phyloP scores from a whole-genome alignment of 2,329 filamentous ascomycete species.

The Blastomyces emzantsi region DNA sequence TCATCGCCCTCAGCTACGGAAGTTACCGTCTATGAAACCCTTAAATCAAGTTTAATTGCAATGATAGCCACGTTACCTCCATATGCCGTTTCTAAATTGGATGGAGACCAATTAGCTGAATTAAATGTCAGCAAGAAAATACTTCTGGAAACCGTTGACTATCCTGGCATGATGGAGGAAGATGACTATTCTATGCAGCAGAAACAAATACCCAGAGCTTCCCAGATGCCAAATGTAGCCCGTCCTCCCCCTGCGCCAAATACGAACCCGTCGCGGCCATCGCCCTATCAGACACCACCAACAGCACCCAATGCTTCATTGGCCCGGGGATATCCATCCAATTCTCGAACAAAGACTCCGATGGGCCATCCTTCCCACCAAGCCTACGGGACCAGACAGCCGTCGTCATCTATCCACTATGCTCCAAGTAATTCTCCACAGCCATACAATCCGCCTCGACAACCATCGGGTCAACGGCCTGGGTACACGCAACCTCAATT shows the following conservation, averaged over 20 bases:
- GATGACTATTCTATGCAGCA: constrained; percentile 57
- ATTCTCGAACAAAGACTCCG: constrained; percentile 23
- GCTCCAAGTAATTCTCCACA: constrained; percentile 25
- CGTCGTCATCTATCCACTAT: constrained; percentile 26
- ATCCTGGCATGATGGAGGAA: constrained; percentile 73
- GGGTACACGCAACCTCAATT: constrained; percentile 29
- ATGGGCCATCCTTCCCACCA: constrained; percentile 25
- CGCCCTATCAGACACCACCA: constrained; percentile 26
- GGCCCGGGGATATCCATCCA: constrained; percentile 27
- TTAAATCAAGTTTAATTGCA: constrained; percentile 65
- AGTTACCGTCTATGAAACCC: constrained; percentile 55
- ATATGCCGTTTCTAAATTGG: constrained; percentile 75
- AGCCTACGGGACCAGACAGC: constrained; percentile 25
- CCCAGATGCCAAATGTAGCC: constrained; percentile 24
- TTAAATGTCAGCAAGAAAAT: constrained; percentile 74
- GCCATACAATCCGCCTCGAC: constrained; percentile 25
- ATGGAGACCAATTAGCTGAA: constrained; percentile 76
- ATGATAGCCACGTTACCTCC: constrained; percentile 70
- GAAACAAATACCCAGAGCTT: constrained; percentile 29
- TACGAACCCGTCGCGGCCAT: constrained; percentile 18
- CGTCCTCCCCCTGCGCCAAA: constrained; percentile 30
- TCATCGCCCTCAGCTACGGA: constrained; percentile 49
- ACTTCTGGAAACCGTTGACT: constrained; percentile 61
- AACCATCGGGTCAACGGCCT: constrained; percentile 29
- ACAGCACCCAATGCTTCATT: constrained; percentile 16